Evolutionary conservation across 2,329 filamentous ascomycete genomes (phyloP).

Genomic region (Fusarium tupiense): DNA sequence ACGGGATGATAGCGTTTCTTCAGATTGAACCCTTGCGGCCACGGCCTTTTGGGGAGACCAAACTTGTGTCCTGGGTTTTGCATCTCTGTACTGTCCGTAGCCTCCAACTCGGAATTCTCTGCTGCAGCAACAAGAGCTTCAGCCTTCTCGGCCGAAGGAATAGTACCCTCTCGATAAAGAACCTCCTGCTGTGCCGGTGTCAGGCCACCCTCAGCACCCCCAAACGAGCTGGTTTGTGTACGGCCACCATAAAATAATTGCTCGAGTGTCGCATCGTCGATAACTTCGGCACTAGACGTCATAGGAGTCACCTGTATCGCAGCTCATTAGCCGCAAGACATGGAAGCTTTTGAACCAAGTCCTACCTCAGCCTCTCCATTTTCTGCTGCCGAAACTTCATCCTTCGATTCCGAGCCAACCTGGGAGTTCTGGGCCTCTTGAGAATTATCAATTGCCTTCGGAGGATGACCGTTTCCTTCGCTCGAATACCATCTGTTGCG

Average conservation of each 20-base stretch:
- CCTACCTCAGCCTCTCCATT: slow-evolving; percentile 36
- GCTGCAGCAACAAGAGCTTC: slow-evolving; percentile 44
- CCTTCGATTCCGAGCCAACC: slow-evolving; percentile 3
- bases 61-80: slow-evolving; percentile 76
- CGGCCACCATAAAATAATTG: slow-evolving; percentile 51
- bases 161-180: slow-evolving; percentile 55
- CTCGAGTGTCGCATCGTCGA: slow-evolving; percentile 51
- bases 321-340: slow-evolving; percentile 26
- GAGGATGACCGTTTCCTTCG: slow-evolving; percentile 44
- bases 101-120: slow-evolving; percentile 31
- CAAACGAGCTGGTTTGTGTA: slow-evolving; percentile 40
- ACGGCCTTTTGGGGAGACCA: slow-evolving; percentile 72
- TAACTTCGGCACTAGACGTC: slow-evolving; percentile 23
- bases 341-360: slow-evolving; percentile 21
- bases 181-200: slow-evolving; percentile 56
- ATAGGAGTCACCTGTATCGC: slow-evolving; percentile 24
- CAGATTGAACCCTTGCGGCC: slow-evolving; percentile 70
- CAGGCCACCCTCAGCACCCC: slow-evolving; percentile 50
- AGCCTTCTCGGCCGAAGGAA: slow-evolving; percentile 49
- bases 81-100: slow-evolving; percentile 27
- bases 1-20: slow-evolving; percentile 88
- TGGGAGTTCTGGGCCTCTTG: slow-evolving; percentile 16
- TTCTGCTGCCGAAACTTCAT: background rate
- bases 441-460: slow-evolving; percentile 36
- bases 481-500: slow-evolving; percentile 46